Percentiles rank a stretch among this genome's conserved stretches.
Evolutionary conservation across 306 rosid species (phyloP).

Genomic region (Quercus variabilis): DNA sequence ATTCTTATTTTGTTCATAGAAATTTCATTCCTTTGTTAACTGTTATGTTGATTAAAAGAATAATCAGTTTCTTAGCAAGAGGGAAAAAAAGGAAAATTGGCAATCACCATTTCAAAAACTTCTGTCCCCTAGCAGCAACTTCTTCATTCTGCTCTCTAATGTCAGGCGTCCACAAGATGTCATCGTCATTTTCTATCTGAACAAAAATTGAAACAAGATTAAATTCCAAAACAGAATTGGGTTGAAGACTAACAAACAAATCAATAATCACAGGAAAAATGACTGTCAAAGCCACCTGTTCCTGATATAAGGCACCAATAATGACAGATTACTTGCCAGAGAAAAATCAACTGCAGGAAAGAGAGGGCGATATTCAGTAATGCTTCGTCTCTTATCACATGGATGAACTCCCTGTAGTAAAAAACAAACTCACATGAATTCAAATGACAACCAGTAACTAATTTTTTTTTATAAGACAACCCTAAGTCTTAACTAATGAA

Average conservation of each 20-base stretch:
- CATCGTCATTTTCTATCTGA: slow-evolving; percentile 76
- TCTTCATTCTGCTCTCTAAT: slow-evolving; percentile 69
- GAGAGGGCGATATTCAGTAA: slow-evolving; percentile 58
- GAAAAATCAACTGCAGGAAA: slow-evolving; percentile 95
- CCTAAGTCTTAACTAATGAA: not conserved
- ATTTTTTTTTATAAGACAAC: too few species aligned
- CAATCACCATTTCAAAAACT: slow-evolving; percentile 75
- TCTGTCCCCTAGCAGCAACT: slow-evolving; percentile 75
- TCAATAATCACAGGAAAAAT: not conserved
- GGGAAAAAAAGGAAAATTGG: not conserved
- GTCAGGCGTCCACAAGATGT: slow-evolving; percentile 76
- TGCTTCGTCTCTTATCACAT: slow-evolving; percentile 88
- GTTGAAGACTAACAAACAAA: slow-evolving; percentile 11
- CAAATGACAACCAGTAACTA: not conserved
- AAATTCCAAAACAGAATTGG: slow-evolving; percentile 17
- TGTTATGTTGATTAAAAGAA: not conserved
- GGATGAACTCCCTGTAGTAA: slow-evolving; percentile 83
- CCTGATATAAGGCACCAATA: slow-evolving; percentile 3
- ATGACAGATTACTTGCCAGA: slow-evolving; percentile 45
- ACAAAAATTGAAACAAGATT: slow-evolving; percentile 23
- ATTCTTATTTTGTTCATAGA: not conserved
- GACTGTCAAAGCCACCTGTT: not conserved
- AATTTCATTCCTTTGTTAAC: not conserved
- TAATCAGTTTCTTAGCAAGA: not conserved
- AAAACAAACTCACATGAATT: slow-evolving; percentile 11